These are phyloP conservation scores for Stropharia rugosoannulata DNA, from an alignment of 768 basidiomycete species.

Conservation along the genomic window DNA sequence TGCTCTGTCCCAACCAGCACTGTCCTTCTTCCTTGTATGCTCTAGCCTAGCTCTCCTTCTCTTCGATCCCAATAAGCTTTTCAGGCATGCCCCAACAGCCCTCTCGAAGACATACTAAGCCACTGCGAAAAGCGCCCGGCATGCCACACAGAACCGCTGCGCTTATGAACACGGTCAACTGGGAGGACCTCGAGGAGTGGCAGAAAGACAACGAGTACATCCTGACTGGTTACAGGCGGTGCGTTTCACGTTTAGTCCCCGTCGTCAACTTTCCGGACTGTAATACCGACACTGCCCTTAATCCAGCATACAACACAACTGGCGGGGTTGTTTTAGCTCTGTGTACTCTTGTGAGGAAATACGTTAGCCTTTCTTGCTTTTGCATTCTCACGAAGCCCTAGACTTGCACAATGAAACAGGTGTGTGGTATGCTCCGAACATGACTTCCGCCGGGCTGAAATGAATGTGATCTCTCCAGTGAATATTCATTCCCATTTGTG, in stretches of 20 bases:
- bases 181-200: conserved; percentile 66
- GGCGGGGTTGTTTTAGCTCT: conserved; percentile 62
- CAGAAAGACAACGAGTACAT: conserved; percentile 77
- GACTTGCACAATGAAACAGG: conserved; percentile 82
- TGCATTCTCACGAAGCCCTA: conserved; percentile 27
- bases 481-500: conserved; percentile 86
- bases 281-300: conserved; percentile 6
- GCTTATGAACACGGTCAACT: conserved; percentile 35
- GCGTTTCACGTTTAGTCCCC: conserved; percentile 15
- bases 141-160: not conserved
- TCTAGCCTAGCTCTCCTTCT: no score
- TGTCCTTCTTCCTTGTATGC: no score
- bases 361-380: conserved; percentile 11
- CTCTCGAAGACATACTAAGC: not conserved
- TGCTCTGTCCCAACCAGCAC: no score
- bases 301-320: conserved; percentile 55
- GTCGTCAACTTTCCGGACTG: not conserved
- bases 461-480: conserved; percentile 39
- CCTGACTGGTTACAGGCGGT: conserved; percentile 69
- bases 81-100: not conserved
- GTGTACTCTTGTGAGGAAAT: conserved; percentile 60
- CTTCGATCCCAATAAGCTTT: no score
- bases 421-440: conserved; percentile 36
- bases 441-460: not conserved
- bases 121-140: not conserved